Evolutionary conservation across 169 alveolate species (phyloP), one percentile per base, ranked within the genome.

Genomic region (Plasmodium berghei): DNA sequence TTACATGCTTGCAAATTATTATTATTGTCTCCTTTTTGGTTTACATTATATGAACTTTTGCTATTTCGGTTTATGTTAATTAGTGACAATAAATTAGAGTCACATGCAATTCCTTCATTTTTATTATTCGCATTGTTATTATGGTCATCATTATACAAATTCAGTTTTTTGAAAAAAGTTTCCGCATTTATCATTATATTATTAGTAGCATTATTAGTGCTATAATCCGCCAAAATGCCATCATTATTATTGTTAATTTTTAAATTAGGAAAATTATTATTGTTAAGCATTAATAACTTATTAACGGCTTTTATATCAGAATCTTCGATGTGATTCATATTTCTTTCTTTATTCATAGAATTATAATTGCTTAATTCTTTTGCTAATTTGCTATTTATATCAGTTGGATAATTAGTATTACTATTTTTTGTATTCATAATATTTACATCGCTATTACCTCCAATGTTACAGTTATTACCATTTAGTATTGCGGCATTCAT

Each of bases 41-140:
- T n/a, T 16, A 9, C 42, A 49, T 20, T 28, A 5, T 28, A 9
- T 5, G 46, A 40, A 2, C 22, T 59, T 42, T 75, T 75, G 8
- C 42, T 75, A 55, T 63, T 75, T 55, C 56, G 45, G 5, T 48
- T 75, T 69, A 75, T 75, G 69, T 63, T 52, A 42, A 75, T 49
- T 10, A 62, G 26, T 5, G 89, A 55, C 14, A 75, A 45, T 24
- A 75, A 54, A 9, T 26, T 75, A 40, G 89, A 48, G 34, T 62
- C 89, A 24, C 77, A 16, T 8, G 28, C 26, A 12, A 42, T 52
- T 9, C 66, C 46, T 10, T 56, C 72, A 14, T 46, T 18, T 8
- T 20, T 48, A n/a, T 9, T 69, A 34, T n/a, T 42, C 8, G 9
- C 28, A 52, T 16, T 48, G 18, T 16, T 48, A 16, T 9, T 69